Percentiles rank a stretch among this genome's conserved stretches.
These are phyloP conservation scores for Chaetoscypha palmicola DNA, from an alignment of 2,329 filamentous ascomycete species.

Conservation along the genomic window DNA sequence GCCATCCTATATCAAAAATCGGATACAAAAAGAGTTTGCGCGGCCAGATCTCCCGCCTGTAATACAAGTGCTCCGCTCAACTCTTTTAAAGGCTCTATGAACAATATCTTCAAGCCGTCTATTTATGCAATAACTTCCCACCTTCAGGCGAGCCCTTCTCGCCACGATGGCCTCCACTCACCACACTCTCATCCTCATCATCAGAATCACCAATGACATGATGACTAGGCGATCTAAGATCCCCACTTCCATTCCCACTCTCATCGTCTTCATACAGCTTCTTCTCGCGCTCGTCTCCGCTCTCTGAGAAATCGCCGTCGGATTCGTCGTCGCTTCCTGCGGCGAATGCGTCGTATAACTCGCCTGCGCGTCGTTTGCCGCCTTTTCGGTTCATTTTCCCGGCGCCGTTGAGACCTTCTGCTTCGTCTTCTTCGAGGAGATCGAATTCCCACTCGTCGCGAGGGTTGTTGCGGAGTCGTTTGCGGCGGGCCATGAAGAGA, in stretches of 20 bases:
- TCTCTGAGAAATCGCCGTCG: constrained; percentile 40
- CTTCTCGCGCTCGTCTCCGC: constrained; percentile 33
- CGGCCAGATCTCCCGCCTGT: no score
- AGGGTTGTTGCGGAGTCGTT: constrained; percentile 64
- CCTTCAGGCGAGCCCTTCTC: constrained; percentile 14
- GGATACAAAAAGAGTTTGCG: no score
- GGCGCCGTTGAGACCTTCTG: constrained; percentile 43
- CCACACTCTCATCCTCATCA: constrained; percentile 29
- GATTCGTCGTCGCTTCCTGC: constrained; percentile 74
- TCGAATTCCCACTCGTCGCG: constrained; percentile 92
- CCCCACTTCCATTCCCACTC: constrained; percentile 21
- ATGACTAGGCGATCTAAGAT: constrained; percentile 29
- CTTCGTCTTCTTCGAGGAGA: constrained; percentile 77
- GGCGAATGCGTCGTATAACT: constrained; percentile 96
- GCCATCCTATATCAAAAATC: no score
- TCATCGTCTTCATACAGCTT: constrained; percentile 29
- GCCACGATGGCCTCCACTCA: constrained; percentile 5
- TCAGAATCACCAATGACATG: constrained; percentile 47
- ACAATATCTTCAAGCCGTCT: constrained; percentile 2
- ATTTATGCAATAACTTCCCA: constrained; percentile 17
- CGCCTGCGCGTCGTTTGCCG: constrained; percentile 61
- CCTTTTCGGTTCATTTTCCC: constrained; percentile 40
- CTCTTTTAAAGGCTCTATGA: no score
- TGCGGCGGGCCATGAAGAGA: constrained; percentile 71
- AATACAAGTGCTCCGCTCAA: no score